Conservation (phyloP, 345 rosid genomes). For the Citrus cavaleriei region DNA sequence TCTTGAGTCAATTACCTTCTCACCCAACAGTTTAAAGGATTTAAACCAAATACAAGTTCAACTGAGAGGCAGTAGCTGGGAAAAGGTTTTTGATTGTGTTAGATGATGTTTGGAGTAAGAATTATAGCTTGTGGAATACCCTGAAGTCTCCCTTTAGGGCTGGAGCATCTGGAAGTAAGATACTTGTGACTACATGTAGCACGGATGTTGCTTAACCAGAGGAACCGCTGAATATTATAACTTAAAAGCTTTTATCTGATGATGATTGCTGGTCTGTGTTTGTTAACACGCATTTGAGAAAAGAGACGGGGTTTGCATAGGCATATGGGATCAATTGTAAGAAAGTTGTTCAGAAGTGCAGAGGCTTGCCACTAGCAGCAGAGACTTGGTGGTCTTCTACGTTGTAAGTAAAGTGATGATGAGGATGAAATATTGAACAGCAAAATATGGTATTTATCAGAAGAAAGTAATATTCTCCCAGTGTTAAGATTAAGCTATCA, state of each 20-base stretch:
- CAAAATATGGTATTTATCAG: background rate
- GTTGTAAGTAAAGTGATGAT: background rate
- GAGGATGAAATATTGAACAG: background rate
- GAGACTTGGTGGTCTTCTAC: background rate
- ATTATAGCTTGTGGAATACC: background rate
- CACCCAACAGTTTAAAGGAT: background rate
- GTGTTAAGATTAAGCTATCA: background rate
- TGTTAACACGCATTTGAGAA: background rate
- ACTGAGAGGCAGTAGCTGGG: background rate
- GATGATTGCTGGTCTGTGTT: background rate
- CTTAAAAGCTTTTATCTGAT: background rate
- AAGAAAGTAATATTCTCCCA: background rate
- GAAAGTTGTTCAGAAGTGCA: background rate
- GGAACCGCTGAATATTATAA: background rate
- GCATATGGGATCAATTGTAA: background rate
- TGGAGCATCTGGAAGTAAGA: background rate
- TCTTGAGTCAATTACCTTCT: background rate
- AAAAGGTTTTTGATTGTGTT: background rate
- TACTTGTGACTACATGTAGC: background rate
- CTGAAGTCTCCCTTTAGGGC: background rate
- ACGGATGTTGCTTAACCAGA: background rate
- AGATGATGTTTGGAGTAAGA: background rate
- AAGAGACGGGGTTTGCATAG: background rate
- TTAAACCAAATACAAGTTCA: background rate
- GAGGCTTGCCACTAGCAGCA: background rate